phyloP scores from a whole-genome alignment of 257 asterid species.

The Penstemon barbatus region DNA sequence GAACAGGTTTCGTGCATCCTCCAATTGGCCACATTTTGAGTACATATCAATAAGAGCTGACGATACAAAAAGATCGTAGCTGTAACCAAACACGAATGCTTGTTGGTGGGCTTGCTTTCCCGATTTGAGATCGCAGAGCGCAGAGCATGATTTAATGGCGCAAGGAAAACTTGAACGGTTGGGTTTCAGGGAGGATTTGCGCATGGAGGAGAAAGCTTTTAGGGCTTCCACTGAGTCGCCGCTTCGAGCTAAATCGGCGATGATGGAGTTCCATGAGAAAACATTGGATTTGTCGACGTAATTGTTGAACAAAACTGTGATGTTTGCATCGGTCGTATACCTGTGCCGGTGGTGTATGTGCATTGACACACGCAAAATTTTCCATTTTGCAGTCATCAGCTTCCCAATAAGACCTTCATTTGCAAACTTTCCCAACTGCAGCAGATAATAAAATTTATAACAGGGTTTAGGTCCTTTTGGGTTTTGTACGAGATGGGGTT shows the following conservation, averaged over 20 bases:
- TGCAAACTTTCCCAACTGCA: too few relatives aligned
- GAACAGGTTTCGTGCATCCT: slow-evolving; percentile 67
- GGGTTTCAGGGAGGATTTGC: slow-evolving; percentile 70
- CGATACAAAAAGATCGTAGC: slow-evolving; percentile 61
- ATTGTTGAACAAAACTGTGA: slow-evolving; percentile 60
- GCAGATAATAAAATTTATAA: too few relatives aligned
- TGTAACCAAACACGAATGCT: slow-evolving; percentile 68
- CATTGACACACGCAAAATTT: not conserved
- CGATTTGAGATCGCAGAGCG: slow-evolving; percentile 65
- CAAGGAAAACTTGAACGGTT: slow-evolving; percentile 85
- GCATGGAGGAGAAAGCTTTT: slow-evolving; percentile 83
- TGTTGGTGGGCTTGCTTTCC: slow-evolving; percentile 93
- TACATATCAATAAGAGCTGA: slow-evolving; percentile 89
- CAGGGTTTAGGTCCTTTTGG: too few relatives aligned
- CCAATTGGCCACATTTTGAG: slow-evolving; percentile 62
- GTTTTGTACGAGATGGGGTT: too few relatives aligned
- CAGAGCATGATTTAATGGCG: slow-evolving; percentile 81
- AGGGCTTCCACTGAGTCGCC: slow-evolving; percentile 85
- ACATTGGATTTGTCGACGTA: slow-evolving; percentile 68
- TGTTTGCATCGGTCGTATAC: slow-evolving; percentile 44
- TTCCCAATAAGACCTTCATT: not conserved
- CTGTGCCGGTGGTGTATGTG: slow-evolving; percentile 10
- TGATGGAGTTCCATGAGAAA: slow-evolving; percentile 89
- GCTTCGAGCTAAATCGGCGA: slow-evolving; percentile 78
- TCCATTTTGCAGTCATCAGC: slow-evolving; percentile 29